Base-by-base conservation (phyloP, 768 basidiomycete species). In the Boletus coccyginus region DNA sequence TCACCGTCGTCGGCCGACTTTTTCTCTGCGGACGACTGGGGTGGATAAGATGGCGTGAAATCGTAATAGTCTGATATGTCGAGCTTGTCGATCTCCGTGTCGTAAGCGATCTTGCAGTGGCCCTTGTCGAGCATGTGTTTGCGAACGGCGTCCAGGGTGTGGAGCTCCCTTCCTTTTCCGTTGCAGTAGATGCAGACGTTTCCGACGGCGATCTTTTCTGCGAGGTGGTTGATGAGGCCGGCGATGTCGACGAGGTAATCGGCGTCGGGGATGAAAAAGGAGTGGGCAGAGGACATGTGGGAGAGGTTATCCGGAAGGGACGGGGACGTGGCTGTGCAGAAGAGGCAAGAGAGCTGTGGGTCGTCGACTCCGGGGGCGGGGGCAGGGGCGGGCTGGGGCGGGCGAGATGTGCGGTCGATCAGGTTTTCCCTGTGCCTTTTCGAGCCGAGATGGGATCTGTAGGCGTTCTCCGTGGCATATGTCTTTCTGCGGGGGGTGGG, bases 41-140 rank as follows among this genome's bases (percentile, higher is more conserved):
- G 75, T 0, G 90, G 89, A 67, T 96, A 96, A 12, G 90, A 92
- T 1, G 78, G 70, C 0, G 86, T 80, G 70, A 96, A 98, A 72
- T 97, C 94, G 75, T 98, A 99, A 68, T 79, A 98, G 62, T 98
- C 95, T 0, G 94, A 91, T 7, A 96, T 61, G 62, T 96, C 95
- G 50, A 95, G 82, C 41, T 86, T 82, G 66, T 98, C 93, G 39
- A 75, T 67, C 63, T 91, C 86, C 1, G 81, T 74, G 56, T 94
- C 92, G 71, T 96, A 98, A 0, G 92, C 89, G 61, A 99, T 85
- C 74, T 98, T 98, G 81, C 95, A 98, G 67, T 99, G 97, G 55
- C 83, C 81, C 75, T 98, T 98, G 78, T 95, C 95, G 40, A 84
- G 58, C 97, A 99, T 99, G 70, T 99, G 97, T 66, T 91, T 92